A percentile compares a stretch with the other conserved stretches of the same genome.
phyloP scores from a whole-genome alignment of 805 yeast genomes.

The Ogataea pignaliae region DNA sequence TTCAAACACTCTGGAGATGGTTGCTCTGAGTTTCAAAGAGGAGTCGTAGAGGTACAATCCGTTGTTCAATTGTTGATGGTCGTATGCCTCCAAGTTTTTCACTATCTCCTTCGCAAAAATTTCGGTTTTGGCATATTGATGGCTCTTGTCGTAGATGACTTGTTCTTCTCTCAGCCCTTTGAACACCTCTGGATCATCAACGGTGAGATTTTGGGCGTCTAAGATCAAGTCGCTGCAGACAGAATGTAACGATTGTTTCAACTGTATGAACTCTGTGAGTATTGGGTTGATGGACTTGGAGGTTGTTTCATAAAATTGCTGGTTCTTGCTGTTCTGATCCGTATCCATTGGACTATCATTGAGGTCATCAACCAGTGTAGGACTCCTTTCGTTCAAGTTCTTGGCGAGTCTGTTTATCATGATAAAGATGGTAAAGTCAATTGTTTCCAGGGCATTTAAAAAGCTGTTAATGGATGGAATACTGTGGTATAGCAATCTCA shows the following conservation, averaged over 20 bases:
- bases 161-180: slow-evolving; percentile 58
- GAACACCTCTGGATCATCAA: slow-evolving; percentile 74
- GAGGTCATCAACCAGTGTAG: slow-evolving; percentile 24
- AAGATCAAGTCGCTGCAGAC: slow-evolving; percentile 52
- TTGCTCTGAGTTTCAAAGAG: slow-evolving; percentile 30
- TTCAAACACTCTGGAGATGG: slow-evolving; percentile 34
- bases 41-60: slow-evolving; percentile 29
- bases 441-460: slow-evolving; percentile 51
- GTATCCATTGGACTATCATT: slow-evolving; percentile 12
- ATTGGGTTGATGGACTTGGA: slow-evolving; percentile 37
- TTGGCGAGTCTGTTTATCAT: slow-evolving; percentile 28
- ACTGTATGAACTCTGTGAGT: slow-evolving; percentile 65
- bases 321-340: slow-evolving; percentile 15
- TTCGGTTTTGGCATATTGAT: slow-evolving; percentile 39
- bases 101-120: slow-evolving; percentile 46
- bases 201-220: slow-evolving; percentile 64
- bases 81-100: slow-evolving; percentile 38
- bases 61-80: slow-evolving; percentile 30
- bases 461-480: slow-evolving; percentile 45
- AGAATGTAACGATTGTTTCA: slow-evolving; percentile 70
- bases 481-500: slow-evolving; percentile 49
- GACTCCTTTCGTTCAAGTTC: slow-evolving; percentile 10
- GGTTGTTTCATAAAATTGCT: slow-evolving; percentile 31
- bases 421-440: slow-evolving; percentile 53
- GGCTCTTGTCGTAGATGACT: slow-evolving; percentile 34